Conservation (phyloP, 768 basidiomycete species). For the Collybia nuda region DNA sequence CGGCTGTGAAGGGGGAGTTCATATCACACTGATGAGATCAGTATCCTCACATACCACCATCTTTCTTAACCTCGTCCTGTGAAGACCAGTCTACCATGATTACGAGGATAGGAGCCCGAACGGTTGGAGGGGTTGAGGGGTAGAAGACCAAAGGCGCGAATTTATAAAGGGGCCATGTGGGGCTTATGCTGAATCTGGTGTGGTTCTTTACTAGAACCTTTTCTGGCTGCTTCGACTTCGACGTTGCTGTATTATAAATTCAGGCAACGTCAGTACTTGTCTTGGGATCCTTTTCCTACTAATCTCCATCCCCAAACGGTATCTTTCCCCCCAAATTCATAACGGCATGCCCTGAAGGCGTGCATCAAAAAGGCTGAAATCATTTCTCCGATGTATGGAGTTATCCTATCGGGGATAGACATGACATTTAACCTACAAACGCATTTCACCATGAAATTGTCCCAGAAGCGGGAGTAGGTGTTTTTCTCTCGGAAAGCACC, state of each 20-base stretch:
- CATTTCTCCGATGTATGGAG: no score
- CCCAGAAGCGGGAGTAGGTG: no score
- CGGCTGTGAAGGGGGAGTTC: slow-evolving; percentile 23
- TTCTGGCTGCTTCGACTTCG: slow-evolving; percentile 1
- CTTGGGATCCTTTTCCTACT: slow-evolving; percentile 1
- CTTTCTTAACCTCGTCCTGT: slow-evolving; percentile 40
- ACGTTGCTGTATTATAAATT: background rate
- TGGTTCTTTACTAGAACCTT: background rate
- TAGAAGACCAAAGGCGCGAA: slow-evolving; percentile 7
- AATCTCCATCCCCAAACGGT: background rate
- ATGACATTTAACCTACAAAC: no score
- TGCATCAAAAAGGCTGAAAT: no score
- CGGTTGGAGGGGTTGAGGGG: slow-evolving; percentile 14
- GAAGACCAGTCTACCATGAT: slow-evolving; percentile 64
- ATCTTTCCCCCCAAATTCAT: no score
- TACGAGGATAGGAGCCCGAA: slow-evolving; percentile 12
- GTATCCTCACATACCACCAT: slow-evolving; percentile 39
- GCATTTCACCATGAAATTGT: no score
- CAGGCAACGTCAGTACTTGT: slow-evolving; percentile 10
- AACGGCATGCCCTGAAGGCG: no score
- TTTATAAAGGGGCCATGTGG: slow-evolving; percentile 20
- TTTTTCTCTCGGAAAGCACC: no score
- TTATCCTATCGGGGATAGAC: no score
- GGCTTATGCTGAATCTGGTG: background rate
- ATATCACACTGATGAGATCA: background rate